Evolutionary conservation across 139 green algal genomes (phyloP).

Genomic region (Axilococcus clingmanii): DNA sequence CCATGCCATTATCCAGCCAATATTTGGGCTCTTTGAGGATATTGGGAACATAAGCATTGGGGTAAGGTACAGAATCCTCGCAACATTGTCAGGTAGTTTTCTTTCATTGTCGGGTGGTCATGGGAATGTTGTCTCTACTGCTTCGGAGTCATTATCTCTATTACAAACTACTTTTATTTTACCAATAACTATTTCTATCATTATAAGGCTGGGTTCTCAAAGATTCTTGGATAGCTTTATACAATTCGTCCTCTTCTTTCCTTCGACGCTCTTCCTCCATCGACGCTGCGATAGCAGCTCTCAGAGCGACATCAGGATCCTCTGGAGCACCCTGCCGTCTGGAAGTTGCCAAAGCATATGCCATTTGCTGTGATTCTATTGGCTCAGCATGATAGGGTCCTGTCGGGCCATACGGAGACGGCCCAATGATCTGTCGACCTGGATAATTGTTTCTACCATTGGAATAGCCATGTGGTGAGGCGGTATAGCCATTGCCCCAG

Average conservation of each 20-base stretch:
- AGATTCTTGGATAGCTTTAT: slow-evolving; percentile 12
- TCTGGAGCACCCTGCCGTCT: neutral
- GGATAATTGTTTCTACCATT: slow-evolving; percentile 1
- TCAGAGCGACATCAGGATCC: neutral
- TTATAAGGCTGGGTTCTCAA: neutral
- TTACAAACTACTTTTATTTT: neutral
- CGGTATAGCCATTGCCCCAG: neutral
- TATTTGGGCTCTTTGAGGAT: too few species aligned
- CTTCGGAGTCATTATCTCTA: too few species aligned
- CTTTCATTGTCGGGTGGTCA: too few species aligned
- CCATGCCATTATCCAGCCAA: too few species aligned
- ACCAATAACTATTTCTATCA: neutral
- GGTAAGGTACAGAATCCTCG: too few species aligned
- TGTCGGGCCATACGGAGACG: too few species aligned
- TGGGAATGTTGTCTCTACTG: too few species aligned
- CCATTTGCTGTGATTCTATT: slow-evolving; percentile 11
- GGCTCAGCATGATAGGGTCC: slow-evolving; percentile 7
- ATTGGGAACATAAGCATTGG: too few species aligned
- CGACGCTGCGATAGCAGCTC: slow-evolving; percentile 8
- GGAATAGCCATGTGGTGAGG: neutral
- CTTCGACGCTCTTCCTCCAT: slow-evolving; percentile 11
- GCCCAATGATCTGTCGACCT: too few species aligned
- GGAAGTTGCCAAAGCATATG: slow-evolving; percentile 4
- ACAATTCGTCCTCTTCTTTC: slow-evolving; percentile 7
- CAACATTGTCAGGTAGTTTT: too few species aligned